Conservation (phyloP, 2,329 filamentous ascomycete species). For the Diaporthe aspalathi region DNA sequence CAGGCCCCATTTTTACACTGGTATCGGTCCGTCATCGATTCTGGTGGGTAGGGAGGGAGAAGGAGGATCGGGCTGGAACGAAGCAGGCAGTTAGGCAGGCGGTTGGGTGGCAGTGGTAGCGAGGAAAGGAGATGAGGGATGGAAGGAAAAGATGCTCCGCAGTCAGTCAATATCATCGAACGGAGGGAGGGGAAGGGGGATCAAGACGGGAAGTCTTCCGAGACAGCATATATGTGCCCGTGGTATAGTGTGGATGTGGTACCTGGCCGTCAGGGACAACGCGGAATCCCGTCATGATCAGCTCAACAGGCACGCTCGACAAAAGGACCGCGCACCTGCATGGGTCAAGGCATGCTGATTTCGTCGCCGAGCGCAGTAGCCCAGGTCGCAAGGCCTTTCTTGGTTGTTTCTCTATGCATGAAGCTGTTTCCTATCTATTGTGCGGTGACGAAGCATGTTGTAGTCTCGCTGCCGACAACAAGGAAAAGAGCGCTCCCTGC, state of each 20-base stretch:
- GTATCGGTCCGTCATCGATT: neutral
- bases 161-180: conserved; percentile 15
- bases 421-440: conserved; percentile 4
- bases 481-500: neutral
- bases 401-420: conserved; percentile 21
- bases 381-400: neutral
- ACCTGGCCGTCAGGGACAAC: neutral
- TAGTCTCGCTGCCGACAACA: neutral
- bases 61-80: neutral
- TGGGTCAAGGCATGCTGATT: neutral
- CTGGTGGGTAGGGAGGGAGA: neutral
- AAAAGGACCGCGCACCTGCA: neutral
- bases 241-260: conserved; percentile 25
- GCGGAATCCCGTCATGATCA: conserved; percentile 7
- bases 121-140: neutral
- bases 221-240: conserved; percentile 28
- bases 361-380: neutral
- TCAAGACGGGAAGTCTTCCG: conserved; percentile 25
- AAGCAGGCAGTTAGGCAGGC: conserved; percentile 8
- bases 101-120: neutral
- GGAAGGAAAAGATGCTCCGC: conserved; percentile 11
- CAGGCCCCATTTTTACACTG: conserved; percentile 1
- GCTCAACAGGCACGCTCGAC: neutral
- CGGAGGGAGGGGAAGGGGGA: neutral
- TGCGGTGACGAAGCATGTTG: neutral